Percentiles rank a stretch among this genome's conserved stretches.
phyloP scores from a whole-genome alignment of 352 stramenopile genomes.

The Globisporangium solare region DNA sequence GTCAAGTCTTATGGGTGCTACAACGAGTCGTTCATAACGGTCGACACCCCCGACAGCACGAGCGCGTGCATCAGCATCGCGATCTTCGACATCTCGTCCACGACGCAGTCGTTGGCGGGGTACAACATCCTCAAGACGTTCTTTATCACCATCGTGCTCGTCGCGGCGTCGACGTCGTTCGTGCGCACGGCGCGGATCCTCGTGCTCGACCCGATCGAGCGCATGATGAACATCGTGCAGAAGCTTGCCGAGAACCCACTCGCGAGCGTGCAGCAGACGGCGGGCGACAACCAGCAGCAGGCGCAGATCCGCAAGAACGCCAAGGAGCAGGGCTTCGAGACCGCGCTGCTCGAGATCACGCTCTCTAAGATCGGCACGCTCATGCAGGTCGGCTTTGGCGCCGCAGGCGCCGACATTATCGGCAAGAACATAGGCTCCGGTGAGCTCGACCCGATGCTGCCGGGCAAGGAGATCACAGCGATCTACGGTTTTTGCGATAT shows the following conservation, averaged over 20 bases:
- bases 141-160: conserved; percentile 84
- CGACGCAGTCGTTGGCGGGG: conserved; percentile 37
- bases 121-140: conserved; percentile 87
- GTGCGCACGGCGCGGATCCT: conserved; percentile 79
- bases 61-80: conserved; percentile 68
- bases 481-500: conserved; percentile 96
- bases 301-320: conserved; percentile 70
- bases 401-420: conserved; percentile 78
- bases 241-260: conserved; percentile 86
- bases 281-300: conserved; percentile 26
- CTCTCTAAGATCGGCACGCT: conserved; percentile 80
- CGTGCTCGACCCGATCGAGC: conserved; percentile 88
- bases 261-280: conserved; percentile 75
- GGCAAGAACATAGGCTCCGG: conserved; percentile 86
- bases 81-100: conserved; percentile 79
- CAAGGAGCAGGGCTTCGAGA: conserved; percentile 80
- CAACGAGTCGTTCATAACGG: conserved; percentile 52
- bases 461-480: conserved; percentile 88
- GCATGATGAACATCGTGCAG: conserved; percentile 89
- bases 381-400: conserved; percentile 84
- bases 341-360: conserved; percentile 72
- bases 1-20: conserved; percentile 78
- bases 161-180: conserved; percentile 75
- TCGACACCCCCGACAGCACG: conserved; percentile 39
- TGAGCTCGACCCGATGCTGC: conserved; percentile 87